These are phyloP conservation scores for Spergularia azorica DNA, from an alignment of 179 eudicot genomes.

Conservation along the genomic window DNA sequence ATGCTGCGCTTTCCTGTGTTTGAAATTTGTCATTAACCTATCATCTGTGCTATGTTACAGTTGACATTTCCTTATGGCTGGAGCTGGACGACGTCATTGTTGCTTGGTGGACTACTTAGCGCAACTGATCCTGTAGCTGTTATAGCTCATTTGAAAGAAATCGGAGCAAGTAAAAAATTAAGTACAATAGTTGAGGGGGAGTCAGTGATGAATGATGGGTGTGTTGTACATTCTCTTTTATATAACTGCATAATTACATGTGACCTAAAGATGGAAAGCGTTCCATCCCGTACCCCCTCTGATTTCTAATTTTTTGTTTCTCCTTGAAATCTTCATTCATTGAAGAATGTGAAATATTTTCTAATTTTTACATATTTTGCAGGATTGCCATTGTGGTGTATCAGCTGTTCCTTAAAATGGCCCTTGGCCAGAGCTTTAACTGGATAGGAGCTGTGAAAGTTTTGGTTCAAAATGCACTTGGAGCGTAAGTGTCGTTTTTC, in stretches of 20 bases:
- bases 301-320: too few species aligned
- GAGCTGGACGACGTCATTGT: constrained; percentile 86
- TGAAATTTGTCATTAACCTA: background rate
- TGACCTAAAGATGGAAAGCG: too few species aligned
- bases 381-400: constrained; percentile 96
- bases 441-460: constrained; percentile 60
- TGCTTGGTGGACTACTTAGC: constrained; percentile 96
- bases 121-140: constrained; percentile 99
- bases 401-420: constrained; percentile 79
- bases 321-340: too few species aligned
- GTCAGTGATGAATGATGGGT: constrained; percentile 99
- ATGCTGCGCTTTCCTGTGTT: too few species aligned
- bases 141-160: constrained; percentile 90
- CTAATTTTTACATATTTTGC: background rate
- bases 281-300: too few species aligned
- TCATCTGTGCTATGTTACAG: constrained; percentile 36
- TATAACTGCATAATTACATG: too few species aligned
- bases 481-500: constrained; percentile 71
- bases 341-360: too few species aligned
- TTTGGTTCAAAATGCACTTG: constrained; percentile 69
- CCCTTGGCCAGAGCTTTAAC: constrained; percentile 61
- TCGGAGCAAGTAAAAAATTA: constrained; percentile 97
- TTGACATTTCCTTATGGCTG: constrained; percentile 82
- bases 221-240: background rate
- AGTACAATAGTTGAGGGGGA: constrained; percentile 96